Base-by-base conservation (phyloP, 169 alveolate species). In the Sarcocystis neurona region DNA sequence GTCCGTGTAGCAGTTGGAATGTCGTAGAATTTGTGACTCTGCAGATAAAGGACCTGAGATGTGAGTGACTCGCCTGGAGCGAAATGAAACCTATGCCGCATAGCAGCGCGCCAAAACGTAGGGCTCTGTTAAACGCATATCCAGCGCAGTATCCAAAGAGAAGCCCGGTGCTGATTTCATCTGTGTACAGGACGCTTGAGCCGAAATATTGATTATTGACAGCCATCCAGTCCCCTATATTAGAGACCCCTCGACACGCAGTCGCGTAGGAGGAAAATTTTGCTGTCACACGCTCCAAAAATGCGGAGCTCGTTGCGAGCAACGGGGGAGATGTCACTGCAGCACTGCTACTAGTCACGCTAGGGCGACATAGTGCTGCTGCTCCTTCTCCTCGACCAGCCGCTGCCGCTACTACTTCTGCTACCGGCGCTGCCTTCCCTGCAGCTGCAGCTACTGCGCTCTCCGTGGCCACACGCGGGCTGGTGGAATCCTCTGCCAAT, bases 121-220 rank as follows among this genome's bases (percentile, higher is more conserved):
- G 82, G 10, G 82, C 82, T 0, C 82, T 3, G 82, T 72, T 72
- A 27, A 72, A 10, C 15, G 82, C 82, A 27, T 72, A 72, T 20
- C 82, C 82, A 23, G 82, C 82, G 82, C 82, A 72, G 56, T 72
- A 72, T 0, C 82, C 82, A 43, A 72, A 72, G 46, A 72, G 34
- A 39, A 72, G 82, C 56, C 82, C 82, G 58, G 82, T 37, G 56
- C 82, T 23, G 56, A 72, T 72, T 23, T 72, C 82, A 53, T 72
- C 82, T 2, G 82, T 72, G 82, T 72, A 72, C 37, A 72, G 82
- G 27, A 72, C 23, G 32, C 82, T 72, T 23, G 82, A 72, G 15
- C 82, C 82, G 6, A 72, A 53, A 53, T 72, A 72, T 32, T 27
- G 15, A 53, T 39, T 72, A 39, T 72, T 72, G 82, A 72, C 34